Evolutionary conservation across 345 rosid species (phyloP).

Genomic region (Dipteronia sinensis): DNA sequence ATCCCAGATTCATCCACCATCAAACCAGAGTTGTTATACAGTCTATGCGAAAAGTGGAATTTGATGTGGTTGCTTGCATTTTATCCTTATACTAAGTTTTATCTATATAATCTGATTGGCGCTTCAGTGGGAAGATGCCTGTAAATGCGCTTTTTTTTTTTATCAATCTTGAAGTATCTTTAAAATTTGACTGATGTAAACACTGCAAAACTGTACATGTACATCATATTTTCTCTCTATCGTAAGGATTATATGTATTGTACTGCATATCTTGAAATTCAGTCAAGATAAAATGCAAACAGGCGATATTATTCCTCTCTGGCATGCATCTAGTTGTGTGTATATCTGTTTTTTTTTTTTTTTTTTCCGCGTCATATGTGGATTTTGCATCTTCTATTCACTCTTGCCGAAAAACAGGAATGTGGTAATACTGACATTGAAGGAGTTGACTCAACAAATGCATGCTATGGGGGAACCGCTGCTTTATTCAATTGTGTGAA

Average conservation of each 20-base stretch:
- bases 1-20: background rate
- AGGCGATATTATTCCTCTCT: background rate
- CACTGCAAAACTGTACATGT: background rate
- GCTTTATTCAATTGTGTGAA: constrained; percentile 90
- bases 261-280: background rate
- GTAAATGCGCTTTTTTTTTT: background rate
- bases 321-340: background rate
- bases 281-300: background rate
- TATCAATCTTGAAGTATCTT: no score
- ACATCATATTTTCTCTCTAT: background rate
- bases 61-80: background rate
- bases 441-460: constrained; percentile 96
- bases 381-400: background rate
- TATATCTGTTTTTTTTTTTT: background rate
- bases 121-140: background rate
- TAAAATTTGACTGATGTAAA: background rate
- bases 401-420: constrained; percentile 42
- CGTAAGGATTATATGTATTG: background rate
- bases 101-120: background rate
- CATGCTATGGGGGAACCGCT: constrained; percentile 71
- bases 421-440: constrained; percentile 90
- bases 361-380: background rate
- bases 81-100: background rate
- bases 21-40: background rate
- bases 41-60: background rate